Evolutionary conservation across 2,329 filamentous ascomycete genomes (phyloP).

Genomic region (Orbilia blumenaviensis): DNA sequence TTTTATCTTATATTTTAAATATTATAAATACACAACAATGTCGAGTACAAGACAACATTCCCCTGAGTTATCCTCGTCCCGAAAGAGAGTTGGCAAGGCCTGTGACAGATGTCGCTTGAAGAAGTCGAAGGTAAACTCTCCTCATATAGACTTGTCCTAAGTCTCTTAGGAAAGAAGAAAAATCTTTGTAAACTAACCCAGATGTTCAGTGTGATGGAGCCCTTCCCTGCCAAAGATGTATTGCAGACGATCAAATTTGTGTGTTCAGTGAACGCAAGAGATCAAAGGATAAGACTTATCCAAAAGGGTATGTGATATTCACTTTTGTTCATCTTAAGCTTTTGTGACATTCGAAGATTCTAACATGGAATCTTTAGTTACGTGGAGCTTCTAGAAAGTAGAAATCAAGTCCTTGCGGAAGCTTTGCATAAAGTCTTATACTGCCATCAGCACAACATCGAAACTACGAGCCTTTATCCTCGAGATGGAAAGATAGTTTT

Average conservation of each 20-base stretch:
- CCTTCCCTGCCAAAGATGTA: constrained; percentile 47
- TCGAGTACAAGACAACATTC: constrained; percentile 52
- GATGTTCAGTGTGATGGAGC: constrained; percentile 33
- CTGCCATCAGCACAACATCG: constrained; percentile 49
- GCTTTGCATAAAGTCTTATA: constrained; percentile 48
- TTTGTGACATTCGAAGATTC: neutral
- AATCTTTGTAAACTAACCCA: neutral
- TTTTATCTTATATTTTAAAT: constrained; percentile 4
- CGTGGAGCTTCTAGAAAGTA: constrained; percentile 46
- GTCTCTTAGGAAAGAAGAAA: neutral
- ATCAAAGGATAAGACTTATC: constrained; percentile 51
- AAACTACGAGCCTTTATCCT: constrained; percentile 40
- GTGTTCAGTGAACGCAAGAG: constrained; percentile 51
- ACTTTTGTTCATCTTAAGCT: too few relatives aligned
- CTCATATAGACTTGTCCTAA: neutral
- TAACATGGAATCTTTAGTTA: constrained; percentile 18
- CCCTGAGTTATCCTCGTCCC: constrained; percentile 41
- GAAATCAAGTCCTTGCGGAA: constrained; percentile 48
- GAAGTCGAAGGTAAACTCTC: constrained; percentile 41
- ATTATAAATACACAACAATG: constrained; percentile 24
- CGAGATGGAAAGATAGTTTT: constrained; percentile 49
- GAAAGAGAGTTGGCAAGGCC: constrained; percentile 51
- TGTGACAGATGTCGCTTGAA: constrained; percentile 51
- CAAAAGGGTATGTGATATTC: constrained; percentile 43
- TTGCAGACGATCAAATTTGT: constrained; percentile 47